These are phyloP conservation scores for Fusarium subtropicale DNA, from an alignment of 2,329 filamentous ascomycete species.

Conservation along the genomic window DNA sequence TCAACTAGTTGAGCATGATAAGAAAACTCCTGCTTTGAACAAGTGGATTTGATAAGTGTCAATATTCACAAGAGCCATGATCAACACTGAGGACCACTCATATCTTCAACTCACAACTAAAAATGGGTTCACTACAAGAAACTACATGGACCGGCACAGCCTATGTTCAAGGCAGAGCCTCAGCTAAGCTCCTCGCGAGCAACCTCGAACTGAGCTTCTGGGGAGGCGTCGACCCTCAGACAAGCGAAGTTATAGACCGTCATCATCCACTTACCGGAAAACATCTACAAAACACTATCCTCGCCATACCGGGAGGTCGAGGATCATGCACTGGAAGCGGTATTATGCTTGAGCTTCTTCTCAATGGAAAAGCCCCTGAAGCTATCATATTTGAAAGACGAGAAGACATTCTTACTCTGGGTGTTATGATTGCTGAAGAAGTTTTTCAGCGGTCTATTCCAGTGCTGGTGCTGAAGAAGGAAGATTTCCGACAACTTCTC, in stretches of 20 bases:
- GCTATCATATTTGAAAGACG: slow-evolving; percentile 56
- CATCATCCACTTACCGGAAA: slow-evolving; percentile 56
- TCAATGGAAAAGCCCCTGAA: slow-evolving; percentile 53
- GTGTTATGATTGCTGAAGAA: slow-evolving; percentile 57
- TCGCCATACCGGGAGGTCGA: slow-evolving; percentile 59
- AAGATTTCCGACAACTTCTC: slow-evolving; percentile 31
- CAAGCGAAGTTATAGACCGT: slow-evolving; percentile 57
- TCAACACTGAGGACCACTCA: neutral
- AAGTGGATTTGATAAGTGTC: neutral
- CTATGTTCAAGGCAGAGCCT: slow-evolving; percentile 43
- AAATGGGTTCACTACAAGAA: slow-evolving; percentile 22
- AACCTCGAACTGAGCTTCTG: slow-evolving; percentile 57
- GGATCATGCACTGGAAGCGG: slow-evolving; percentile 61
- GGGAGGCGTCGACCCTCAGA: slow-evolving; percentile 57
- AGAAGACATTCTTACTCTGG: slow-evolving; percentile 59
- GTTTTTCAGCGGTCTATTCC: slow-evolving; percentile 57
- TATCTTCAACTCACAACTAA: neutral
- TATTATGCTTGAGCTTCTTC: slow-evolving; percentile 58
- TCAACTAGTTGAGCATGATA: neutral
- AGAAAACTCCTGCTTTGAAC: neutral
- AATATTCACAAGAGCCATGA: neutral
- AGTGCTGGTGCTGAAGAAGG: slow-evolving; percentile 48
- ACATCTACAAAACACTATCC: slow-evolving; percentile 49
- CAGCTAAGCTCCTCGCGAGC: slow-evolving; percentile 48
- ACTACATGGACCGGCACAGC: slow-evolving; percentile 22